Base-by-base conservation (phyloP, 2,329 filamentous ascomycete genomes). In the Xylaria sp. region DNA sequence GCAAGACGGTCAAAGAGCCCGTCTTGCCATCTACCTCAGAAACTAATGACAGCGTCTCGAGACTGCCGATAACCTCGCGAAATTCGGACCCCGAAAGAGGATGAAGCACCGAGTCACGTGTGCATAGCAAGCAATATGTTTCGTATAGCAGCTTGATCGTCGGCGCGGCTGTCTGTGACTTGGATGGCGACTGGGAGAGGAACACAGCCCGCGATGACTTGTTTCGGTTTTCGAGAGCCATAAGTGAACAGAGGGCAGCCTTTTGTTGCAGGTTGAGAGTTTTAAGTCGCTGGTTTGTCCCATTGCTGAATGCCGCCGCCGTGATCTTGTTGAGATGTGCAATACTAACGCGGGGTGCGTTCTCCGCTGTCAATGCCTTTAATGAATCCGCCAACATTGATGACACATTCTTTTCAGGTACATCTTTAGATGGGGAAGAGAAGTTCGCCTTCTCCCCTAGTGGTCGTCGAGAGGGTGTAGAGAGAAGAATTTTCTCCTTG, bases 201-300 rank as follows among this genome's bases (percentile, higher is more conserved):
- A 77, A 68, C 33, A 71, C 73, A 19, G 76, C 68, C 37, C 79
- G 85, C 58, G 80, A 78, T 55, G 79, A 79, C 49, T 86, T 82
- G 67, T 86, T 89, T 65, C 87, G 87, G 70, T 90, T 91, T 75
- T 97, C 93, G n/a, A 95, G 86, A 2, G 92, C 92, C 38, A 94
- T 84, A 13, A 99, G 82, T 0, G 94, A 87, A 78, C 95, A 99
- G 9, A 99, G 83, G 0, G 94, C 93, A 3, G 94, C 95, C 76
- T 97, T 98, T 76, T 99, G 95, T 74, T 99, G 96, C 2, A 99
- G 83, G 74, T 98, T 99, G 58, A 99, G 85, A 4, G 89, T 88
- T 75, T 91, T 90, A 13, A 99, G 86, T 60, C 95, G 87, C 70
- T 97, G 92, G 11, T 84, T 86, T 1, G 93, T 90, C 35, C 93